phyloP scores from a whole-genome alignment of 2,329 filamentous ascomycete genomes.

The Fusarium newnesense region DNA sequence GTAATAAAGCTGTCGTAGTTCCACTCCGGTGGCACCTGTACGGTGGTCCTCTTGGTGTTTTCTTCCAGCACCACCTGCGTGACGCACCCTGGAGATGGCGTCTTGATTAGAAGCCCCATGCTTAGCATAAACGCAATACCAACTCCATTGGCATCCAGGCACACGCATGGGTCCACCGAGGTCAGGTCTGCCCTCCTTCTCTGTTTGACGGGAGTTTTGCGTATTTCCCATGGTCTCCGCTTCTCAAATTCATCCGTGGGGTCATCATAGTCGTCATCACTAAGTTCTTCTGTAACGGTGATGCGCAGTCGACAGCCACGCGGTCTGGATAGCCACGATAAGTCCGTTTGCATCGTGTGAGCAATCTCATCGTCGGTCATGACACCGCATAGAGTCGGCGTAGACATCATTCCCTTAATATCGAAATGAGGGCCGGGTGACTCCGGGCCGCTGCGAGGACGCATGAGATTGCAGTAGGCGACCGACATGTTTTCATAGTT shows the following conservation, averaged over 20 bases:
- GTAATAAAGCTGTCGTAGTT: not conserved
- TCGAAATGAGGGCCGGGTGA: not conserved
- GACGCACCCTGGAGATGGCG: not conserved
- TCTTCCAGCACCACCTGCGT: not conserved
- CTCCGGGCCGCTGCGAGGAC: not conserved
- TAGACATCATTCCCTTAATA: not conserved
- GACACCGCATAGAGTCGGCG: not conserved
- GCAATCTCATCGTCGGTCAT: not conserved
- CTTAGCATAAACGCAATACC: not conserved
- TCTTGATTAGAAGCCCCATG: not conserved
- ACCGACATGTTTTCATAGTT: not conserved
- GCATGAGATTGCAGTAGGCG: not conserved
- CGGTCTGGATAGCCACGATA: not conserved
- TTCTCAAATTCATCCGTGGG: not conserved
- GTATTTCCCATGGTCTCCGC: not conserved
- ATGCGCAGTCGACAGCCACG: not conserved
- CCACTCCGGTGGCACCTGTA: not conserved
- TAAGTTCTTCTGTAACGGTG: not conserved
- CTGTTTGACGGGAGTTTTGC: not conserved
- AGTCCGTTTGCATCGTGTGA: not conserved
- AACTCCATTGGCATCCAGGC: not conserved
- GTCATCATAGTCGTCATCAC: not conserved
- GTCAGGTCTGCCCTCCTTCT: not conserved
- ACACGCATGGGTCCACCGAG: not conserved
- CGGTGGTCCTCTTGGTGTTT: not conserved